phyloP scores from a whole-genome alignment of 148 eudicot species.

The Silene latifolia region DNA sequence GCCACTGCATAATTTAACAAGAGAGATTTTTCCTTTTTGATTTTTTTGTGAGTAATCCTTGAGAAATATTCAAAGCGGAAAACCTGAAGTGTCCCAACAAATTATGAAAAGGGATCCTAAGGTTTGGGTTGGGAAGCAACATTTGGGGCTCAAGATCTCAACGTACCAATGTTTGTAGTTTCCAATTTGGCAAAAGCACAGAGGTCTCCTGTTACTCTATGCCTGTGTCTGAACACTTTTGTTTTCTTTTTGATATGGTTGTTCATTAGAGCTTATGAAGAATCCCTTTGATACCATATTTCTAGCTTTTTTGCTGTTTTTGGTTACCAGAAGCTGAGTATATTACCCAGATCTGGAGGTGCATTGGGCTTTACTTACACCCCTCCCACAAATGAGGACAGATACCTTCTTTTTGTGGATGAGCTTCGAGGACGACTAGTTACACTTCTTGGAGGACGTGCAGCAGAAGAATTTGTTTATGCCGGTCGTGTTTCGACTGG shows the following conservation, averaged over 20 bases:
- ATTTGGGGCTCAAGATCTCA: neutral
- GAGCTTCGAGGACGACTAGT: conserved; percentile 92
- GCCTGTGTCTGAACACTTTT: neutral
- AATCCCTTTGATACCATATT: conserved; percentile 13
- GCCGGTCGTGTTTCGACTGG: conserved; percentile 96
- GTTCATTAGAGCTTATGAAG: neutral
- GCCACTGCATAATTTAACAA: too few species aligned
- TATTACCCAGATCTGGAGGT: conserved; percentile 94
- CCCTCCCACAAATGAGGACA: conserved; percentile 88
- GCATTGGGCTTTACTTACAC: conserved; percentile 91
- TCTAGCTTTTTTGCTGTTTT: conserved; percentile 17
- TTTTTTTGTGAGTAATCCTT: too few species aligned
- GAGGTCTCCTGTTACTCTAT: neutral
- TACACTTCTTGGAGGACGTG: conserved; percentile 98
- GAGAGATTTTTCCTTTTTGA: too few species aligned
- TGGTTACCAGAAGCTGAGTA: conserved; percentile 76
- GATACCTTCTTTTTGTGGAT: conserved; percentile 85
- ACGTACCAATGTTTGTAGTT: neutral
- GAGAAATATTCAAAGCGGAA: too few species aligned
- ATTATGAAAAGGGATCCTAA: too few species aligned
- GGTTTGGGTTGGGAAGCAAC: too few species aligned
- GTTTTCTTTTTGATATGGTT: neutral
- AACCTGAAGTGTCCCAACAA: too few species aligned
- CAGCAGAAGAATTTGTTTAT: conserved; percentile 84
- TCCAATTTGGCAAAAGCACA: neutral